phyloP scores from a whole-genome alignment of 1,284 basidiomycete genomes.

The Papiliotrema nemorosa region DNA sequence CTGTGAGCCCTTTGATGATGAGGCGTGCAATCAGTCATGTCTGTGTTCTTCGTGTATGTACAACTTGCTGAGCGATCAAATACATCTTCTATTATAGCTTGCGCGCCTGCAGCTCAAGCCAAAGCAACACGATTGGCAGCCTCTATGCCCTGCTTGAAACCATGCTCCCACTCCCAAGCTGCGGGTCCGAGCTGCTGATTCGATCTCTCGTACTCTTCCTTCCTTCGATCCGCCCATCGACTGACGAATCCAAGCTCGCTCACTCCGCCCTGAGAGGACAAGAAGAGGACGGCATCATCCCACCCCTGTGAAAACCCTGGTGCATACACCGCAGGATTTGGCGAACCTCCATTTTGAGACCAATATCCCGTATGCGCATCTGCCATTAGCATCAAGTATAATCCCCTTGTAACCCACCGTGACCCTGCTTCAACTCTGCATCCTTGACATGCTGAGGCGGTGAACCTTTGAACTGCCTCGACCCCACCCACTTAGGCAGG shows the following conservation, averaged over 20 bases:
- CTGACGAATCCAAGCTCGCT: constrained; percentile 62
- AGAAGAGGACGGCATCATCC: constrained; percentile 64
- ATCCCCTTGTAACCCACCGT: constrained; percentile 7
- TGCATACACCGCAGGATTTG: constrained; percentile 65
- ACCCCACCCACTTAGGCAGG: constrained; percentile 57
- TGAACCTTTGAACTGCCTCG: constrained; percentile 22
- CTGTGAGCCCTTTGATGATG: too few relatives aligned
- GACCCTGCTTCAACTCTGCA: constrained; percentile 34
- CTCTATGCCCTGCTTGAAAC: constrained; percentile 55
- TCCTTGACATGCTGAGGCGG: constrained; percentile 46
- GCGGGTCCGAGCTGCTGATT: constrained; percentile 50
- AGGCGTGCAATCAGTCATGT: too few relatives aligned
- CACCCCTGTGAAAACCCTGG: constrained; percentile 66
- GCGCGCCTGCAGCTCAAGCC: too few relatives aligned
- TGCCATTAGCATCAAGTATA: constrained; percentile 23
- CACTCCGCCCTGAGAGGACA: constrained; percentile 40
- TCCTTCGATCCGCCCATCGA: constrained; percentile 58
- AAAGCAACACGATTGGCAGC: constrained; percentile 14
- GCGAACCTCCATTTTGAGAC: constrained; percentile 52
- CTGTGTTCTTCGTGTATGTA: not conserved
- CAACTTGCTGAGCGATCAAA: too few relatives aligned
- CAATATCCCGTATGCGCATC: constrained; percentile 61
- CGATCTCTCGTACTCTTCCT: constrained; percentile 51
- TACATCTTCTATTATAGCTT: too few relatives aligned
- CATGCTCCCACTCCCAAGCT: constrained; percentile 66